phyloP scores from a whole-genome alignment of 495 filamentous ascomycete genomes.

The Lepraria neglecta region DNA sequence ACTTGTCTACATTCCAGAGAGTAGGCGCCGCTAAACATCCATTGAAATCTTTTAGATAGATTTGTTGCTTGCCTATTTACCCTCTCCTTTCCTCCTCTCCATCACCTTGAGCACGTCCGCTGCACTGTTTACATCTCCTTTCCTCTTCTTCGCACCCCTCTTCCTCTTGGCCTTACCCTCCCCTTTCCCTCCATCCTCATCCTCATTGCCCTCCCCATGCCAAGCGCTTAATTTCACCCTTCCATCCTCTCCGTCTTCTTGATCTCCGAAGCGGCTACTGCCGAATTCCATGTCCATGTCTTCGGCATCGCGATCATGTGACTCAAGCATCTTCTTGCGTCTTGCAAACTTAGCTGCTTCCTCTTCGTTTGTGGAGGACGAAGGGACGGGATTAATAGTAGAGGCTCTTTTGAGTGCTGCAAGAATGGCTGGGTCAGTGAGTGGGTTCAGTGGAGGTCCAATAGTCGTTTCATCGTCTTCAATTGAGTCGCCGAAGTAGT shows the following conservation, averaged over 20 bases:
- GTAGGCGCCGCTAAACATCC: neutral
- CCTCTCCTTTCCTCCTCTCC: slow-evolving; percentile 53
- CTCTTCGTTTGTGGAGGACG: slow-evolving; percentile 41
- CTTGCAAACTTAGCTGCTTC: slow-evolving; percentile 53
- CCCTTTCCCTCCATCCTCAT: slow-evolving; percentile 45
- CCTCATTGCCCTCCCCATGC: slow-evolving; percentile 51
- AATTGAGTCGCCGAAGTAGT: slow-evolving; percentile 53
- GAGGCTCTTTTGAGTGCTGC: slow-evolving; percentile 83
- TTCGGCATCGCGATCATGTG: slow-evolving; percentile 73
- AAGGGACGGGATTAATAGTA: slow-evolving; percentile 51
- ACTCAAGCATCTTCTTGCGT: slow-evolving; percentile 66
- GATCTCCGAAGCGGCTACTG: slow-evolving; percentile 72
- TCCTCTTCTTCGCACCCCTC: slow-evolving; percentile 76
- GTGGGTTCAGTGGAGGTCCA: slow-evolving; percentile 49
- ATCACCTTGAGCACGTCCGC: slow-evolving; percentile 75
- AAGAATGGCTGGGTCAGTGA: slow-evolving; percentile 71
- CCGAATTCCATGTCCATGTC: slow-evolving; percentile 96
- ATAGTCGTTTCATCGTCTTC: slow-evolving; percentile 29
- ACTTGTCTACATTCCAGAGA: neutral
- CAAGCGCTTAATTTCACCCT: slow-evolving; percentile 60
- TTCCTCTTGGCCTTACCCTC: slow-evolving; percentile 57
- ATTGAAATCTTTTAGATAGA: neutral
- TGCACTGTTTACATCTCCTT: slow-evolving; percentile 75
- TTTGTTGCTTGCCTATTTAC: slow-evolving; percentile 9
- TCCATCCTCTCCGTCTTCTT: slow-evolving; percentile 63